phyloP scores from a whole-genome alignment of 805 yeast genomes.

The Saturnispora quitensis region DNA sequence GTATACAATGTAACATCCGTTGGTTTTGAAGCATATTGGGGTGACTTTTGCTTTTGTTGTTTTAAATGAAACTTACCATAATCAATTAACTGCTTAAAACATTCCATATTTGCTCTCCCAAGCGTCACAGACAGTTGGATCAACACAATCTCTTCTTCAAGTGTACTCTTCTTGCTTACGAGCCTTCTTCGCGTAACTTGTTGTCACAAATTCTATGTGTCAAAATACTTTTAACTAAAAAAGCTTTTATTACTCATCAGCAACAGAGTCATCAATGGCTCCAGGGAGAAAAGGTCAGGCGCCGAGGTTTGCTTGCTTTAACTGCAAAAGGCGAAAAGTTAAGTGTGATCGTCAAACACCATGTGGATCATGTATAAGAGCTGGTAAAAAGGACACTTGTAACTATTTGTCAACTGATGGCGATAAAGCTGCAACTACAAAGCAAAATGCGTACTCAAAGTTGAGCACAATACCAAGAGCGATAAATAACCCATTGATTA shows the following conservation, averaged over 20 bases:
- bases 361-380: not conserved
- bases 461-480: not conserved
- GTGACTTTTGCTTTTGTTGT: too few relatives aligned
- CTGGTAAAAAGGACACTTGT: not conserved
- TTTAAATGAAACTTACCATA: too few relatives aligned
- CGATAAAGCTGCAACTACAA: not conserved
- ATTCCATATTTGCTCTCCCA: too few relatives aligned
- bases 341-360: conserved; percentile 2
- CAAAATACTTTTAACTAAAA: not conserved
- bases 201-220: not conserved
- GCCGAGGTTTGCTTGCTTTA: not conserved
- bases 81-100: too few relatives aligned
- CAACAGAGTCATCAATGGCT: not conserved
- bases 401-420: not conserved
- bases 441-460: not conserved
- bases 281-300: not conserved
- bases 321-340: conserved; percentile 1
- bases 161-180: too few relatives aligned
- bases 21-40: too few relatives aligned
- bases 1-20: too few relatives aligned
- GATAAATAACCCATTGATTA: too few relatives aligned
- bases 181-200: not conserved
- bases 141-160: too few relatives aligned
- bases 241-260: not conserved
- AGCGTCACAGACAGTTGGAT: too few relatives aligned